A percentile compares a stretch with the other conserved stretches of the same genome.
These are phyloP conservation scores for Populus deltoides DNA, from an alignment of 345 rosid species.

Conservation along the genomic window DNA sequence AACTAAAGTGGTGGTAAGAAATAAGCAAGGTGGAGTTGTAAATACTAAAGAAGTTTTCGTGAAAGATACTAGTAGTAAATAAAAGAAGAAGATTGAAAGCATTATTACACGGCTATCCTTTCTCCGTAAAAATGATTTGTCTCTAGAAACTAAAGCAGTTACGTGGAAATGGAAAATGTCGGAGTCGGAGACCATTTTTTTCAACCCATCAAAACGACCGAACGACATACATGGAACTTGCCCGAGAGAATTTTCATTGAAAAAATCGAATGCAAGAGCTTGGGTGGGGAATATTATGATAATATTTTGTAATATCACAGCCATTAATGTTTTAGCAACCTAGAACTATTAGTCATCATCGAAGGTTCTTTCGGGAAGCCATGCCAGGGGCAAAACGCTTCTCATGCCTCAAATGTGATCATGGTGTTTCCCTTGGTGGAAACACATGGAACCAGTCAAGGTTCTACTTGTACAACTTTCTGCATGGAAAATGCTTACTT, in stretches of 20 bases:
- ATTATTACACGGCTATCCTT: too few species aligned
- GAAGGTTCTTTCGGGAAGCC: neutral
- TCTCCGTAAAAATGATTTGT: too few species aligned
- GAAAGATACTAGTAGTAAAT: too few species aligned
- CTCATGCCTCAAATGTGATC: slow-evolving; percentile 4
- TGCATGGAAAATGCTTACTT: neutral
- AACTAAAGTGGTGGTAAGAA: too few species aligned
- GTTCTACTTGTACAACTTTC: neutral
- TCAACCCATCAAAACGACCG: too few species aligned
- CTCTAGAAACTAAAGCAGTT: too few species aligned
- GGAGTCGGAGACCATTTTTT: too few species aligned
- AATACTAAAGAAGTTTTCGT: too few species aligned
- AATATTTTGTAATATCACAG: neutral
- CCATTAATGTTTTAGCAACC: neutral
- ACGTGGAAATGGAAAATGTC: too few species aligned
- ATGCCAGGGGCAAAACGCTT: slow-evolving; percentile 2
- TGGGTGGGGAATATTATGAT: neutral
- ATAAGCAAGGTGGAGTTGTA: too few species aligned
- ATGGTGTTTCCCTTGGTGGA: slow-evolving; percentile 7
- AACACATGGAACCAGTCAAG: neutral
- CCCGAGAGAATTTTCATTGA: neutral
- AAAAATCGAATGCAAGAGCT: neutral
- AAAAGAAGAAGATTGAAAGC: too few species aligned
- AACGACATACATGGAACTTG: too few species aligned
- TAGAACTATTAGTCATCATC: neutral